Evolutionary conservation across 2,329 filamentous ascomycete genomes (phyloP), one percentile per base, ranked within the genome.

Genomic region (Scopulariopsis brevicaulis): DNA sequence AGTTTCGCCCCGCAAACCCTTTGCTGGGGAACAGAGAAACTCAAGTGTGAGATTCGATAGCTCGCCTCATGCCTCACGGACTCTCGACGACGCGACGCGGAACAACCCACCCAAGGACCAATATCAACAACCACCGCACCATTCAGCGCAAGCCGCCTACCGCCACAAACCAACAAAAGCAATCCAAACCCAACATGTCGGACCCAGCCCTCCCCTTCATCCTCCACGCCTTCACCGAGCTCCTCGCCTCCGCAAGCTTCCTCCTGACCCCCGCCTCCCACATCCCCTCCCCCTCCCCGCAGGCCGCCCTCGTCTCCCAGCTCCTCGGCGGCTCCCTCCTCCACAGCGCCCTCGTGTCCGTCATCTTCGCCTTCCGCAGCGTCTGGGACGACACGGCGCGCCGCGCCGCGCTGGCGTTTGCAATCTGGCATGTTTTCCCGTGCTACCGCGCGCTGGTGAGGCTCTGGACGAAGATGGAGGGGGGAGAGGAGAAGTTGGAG

Each of bases 391-490:
- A 66, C 4, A 66, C 68, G 0, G 65, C 65, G 4, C 67, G 69
- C 8, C 61, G 71, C 22, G 62, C 75, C 1, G 71, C 73, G 0
- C 61, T 70, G 1, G 71, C 74, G 1, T 66, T 81, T 59, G 76
- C 72, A 0, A 71, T 72, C 24, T 81, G 79, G 66, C 78, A 81
- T 59, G 48, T 73, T 1, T 80, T 74, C 68, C 78, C 78, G 2
- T 72, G 70, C 34, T 68, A 72, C 54, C 69, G 78, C 37, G 78
- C 78, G 0, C 68, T 65, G 12, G 60, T 64, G 18, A 69, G 72
- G 46, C 65, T 77, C 14, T 60, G 61, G 25, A 34, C 51, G 10
- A 32, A 50, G 56, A n/a, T 61, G 61, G 12, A 59, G 61, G 22
- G 62, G 25, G 12, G 35, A 4, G 4, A 53, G 53, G 4, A 15